phyloP scores from a whole-genome alignment of 2,329 filamentous ascomycete genomes.

The Claviceps paspali region DNA sequence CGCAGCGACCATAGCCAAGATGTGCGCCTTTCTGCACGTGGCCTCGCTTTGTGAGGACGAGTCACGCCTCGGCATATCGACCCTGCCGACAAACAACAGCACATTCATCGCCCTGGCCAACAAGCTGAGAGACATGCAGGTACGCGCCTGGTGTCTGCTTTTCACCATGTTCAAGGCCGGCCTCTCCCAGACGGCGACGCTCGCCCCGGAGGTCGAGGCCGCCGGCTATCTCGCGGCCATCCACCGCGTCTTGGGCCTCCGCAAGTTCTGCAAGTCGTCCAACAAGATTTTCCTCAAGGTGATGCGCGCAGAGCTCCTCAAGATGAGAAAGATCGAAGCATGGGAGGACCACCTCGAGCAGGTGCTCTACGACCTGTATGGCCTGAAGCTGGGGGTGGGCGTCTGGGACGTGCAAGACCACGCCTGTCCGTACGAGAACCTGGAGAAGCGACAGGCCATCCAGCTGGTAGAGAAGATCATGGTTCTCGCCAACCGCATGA shows the following conservation, averaged over 20 bases:
- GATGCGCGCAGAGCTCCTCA: conserved; percentile 72
- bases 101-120: conserved; percentile 39
- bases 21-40: conserved; percentile 63
- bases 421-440: conserved; percentile 57
- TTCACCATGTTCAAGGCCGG: conserved; percentile 68
- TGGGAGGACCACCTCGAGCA: conserved; percentile 80
- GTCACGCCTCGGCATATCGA: conserved; percentile 59
- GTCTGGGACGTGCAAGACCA: conserved; percentile 60
- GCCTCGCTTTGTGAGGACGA: conserved; percentile 75
- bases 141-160: conserved; percentile 75
- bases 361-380: conserved; percentile 70
- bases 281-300: conserved; percentile 82
- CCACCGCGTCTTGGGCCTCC: conserved; percentile 70
- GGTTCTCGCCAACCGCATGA: conserved; percentile 63
- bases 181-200: conserved; percentile 48
- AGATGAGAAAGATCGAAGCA: conserved; percentile 59
- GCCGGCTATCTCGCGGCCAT: conserved; percentile 68
- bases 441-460: conserved; percentile 69
- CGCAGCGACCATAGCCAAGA: conserved; percentile 52
- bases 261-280: conserved; percentile 70
- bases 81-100: conserved; percentile 41
- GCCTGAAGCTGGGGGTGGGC: conserved; percentile 58
- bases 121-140: conserved; percentile 72
- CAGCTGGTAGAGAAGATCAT: conserved; percentile 75
- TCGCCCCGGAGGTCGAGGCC: conserved; percentile 52